A percentile compares a stretch with the other conserved stretches of the same genome.
These are phyloP conservation scores for Cryptosporidium sp. DNA, from an alignment of 169 alveolate genomes.

Conservation along the genomic window DNA sequence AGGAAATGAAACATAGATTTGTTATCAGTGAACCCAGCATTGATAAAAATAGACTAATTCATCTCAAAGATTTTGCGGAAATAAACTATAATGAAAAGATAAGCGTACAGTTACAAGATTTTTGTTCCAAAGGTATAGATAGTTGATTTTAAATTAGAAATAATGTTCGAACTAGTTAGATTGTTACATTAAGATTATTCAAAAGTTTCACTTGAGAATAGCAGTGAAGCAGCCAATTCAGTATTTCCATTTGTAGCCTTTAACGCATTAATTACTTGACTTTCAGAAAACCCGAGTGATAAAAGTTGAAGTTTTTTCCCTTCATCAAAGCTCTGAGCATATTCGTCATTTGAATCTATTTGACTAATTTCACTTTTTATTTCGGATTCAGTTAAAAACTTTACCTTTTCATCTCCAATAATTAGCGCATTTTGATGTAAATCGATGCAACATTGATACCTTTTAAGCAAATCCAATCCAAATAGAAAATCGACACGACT, in stretches of 20 bases:
- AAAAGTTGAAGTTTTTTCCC: slow-evolving; percentile 53
- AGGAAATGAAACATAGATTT: slow-evolving; percentile 46
- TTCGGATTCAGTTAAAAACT: slow-evolving; percentile 81
- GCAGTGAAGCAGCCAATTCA: slow-evolving; percentile 77
- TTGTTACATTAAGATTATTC: slow-evolving; percentile 8
- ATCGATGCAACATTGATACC: slow-evolving; percentile 93
- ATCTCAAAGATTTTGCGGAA: slow-evolving; percentile 7
- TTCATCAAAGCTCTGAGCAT: background rate
- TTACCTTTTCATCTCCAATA: slow-evolving; percentile 88
- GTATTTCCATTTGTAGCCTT: slow-evolving; percentile 75
- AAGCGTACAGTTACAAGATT: slow-evolving; percentile 11
- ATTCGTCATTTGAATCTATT: background rate
- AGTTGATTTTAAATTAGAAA: background rate
- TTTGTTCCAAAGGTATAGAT: background rate
- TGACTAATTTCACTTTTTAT: slow-evolving; percentile 7
- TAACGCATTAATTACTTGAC: slow-evolving; percentile 74
- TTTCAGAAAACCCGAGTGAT: slow-evolving; percentile 77
- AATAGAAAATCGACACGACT: slow-evolving; percentile 91
- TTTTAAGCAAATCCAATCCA: slow-evolving; percentile 94
- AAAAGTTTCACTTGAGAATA: slow-evolving; percentile 32
- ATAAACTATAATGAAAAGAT: background rate
- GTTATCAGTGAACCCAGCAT: slow-evolving; percentile 33
- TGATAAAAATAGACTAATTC: slow-evolving; percentile 29
- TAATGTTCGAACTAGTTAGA: background rate
- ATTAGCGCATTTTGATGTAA: slow-evolving; percentile 87